Percentiles rank a stretch among this genome's conserved stretches.
phyloP scores from a whole-genome alignment of 2,329 filamentous ascomycete genomes.

The Diaporthe sp. region DNA sequence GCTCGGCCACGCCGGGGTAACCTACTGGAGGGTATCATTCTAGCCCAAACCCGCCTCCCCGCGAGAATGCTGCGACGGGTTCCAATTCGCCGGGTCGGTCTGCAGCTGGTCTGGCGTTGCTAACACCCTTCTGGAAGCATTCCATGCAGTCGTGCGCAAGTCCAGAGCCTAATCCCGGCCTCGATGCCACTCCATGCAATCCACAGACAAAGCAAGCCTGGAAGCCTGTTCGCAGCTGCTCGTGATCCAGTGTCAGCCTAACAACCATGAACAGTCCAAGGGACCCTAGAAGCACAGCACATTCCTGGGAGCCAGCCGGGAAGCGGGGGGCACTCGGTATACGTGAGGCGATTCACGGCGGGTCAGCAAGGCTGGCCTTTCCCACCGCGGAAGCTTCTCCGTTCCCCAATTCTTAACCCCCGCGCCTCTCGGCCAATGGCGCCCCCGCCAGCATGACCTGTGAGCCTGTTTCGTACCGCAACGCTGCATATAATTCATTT shows the following conservation, averaged over 20 bases:
- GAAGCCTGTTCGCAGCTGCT: neutral
- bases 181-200: neutral
- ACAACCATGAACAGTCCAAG: neutral
- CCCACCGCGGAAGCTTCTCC: slow-evolving; percentile 32
- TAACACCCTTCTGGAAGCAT: slow-evolving; percentile 25
- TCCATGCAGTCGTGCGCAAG: neutral
- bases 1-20: slow-evolving; percentile 23
- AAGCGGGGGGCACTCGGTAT: neutral
- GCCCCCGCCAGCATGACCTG: neutral
- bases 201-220: neutral
- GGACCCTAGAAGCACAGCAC: neutral
- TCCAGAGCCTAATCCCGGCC: neutral
- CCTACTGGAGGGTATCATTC: neutral
- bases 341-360: slow-evolving; percentile 17
- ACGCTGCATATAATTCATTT: slow-evolving; percentile 2
- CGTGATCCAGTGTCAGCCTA: neutral
- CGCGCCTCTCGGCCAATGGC: neutral
- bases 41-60: slow-evolving; percentile 5
- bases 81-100: slow-evolving; percentile 29
- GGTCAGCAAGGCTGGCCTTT: slow-evolving; percentile 14
- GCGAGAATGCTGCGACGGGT: slow-evolving; percentile 2
- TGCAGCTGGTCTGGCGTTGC: slow-evolving; percentile 18
- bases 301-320: neutral
- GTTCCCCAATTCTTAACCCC: neutral
- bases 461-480: neutral